phyloP scores from a whole-genome alignment of 2,329 filamentous ascomycete genomes.

The Alternaria arborescens region DNA sequence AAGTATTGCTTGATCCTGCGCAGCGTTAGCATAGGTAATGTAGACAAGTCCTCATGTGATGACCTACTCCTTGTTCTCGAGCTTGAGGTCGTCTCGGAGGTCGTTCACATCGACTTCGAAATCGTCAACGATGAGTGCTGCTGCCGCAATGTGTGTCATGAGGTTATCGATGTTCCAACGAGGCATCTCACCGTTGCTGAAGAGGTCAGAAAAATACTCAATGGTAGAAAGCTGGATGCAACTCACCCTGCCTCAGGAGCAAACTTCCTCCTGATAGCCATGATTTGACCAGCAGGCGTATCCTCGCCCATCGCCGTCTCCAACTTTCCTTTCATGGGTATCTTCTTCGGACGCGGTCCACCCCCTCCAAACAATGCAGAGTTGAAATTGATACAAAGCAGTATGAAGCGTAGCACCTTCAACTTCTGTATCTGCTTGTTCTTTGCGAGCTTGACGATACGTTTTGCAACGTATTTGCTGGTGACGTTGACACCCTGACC shows the following conservation, averaged over 20 bases:
- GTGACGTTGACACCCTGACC: slow-evolving; percentile 65
- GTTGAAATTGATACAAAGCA: slow-evolving; percentile 59
- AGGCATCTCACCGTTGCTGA: slow-evolving; percentile 62
- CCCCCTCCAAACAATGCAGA: slow-evolving; percentile 47
- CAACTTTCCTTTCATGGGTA: slow-evolving; percentile 72
- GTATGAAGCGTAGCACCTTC: slow-evolving; percentile 60
- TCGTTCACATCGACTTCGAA: slow-evolving; percentile 76
- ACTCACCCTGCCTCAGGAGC: slow-evolving; percentile 46
- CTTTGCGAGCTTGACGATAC: slow-evolving; percentile 66
- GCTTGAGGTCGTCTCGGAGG: slow-evolving; percentile 73
- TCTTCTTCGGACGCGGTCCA: slow-evolving; percentile 51
- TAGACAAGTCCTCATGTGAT: too few relatives aligned
- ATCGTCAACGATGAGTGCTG: slow-evolving; percentile 76
- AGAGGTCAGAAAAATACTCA: slow-evolving; percentile 18
- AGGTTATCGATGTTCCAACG: slow-evolving; percentile 77
- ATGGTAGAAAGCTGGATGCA: not conserved
- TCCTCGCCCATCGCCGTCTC: slow-evolving; percentile 66
- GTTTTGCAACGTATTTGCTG: slow-evolving; percentile 71
- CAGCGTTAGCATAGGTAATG: slow-evolving; percentile 17
- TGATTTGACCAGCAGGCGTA: slow-evolving; percentile 31
- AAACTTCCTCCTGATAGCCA: slow-evolving; percentile 68
- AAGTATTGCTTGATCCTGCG: slow-evolving; percentile 72
- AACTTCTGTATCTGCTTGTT: slow-evolving; percentile 59
- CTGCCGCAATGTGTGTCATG: slow-evolving; percentile 75
- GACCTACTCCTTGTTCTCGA: slow-evolving; percentile 71